Conservation (phyloP, 345 rosid genomes). For the Streptanthus diversifolius region DNA sequence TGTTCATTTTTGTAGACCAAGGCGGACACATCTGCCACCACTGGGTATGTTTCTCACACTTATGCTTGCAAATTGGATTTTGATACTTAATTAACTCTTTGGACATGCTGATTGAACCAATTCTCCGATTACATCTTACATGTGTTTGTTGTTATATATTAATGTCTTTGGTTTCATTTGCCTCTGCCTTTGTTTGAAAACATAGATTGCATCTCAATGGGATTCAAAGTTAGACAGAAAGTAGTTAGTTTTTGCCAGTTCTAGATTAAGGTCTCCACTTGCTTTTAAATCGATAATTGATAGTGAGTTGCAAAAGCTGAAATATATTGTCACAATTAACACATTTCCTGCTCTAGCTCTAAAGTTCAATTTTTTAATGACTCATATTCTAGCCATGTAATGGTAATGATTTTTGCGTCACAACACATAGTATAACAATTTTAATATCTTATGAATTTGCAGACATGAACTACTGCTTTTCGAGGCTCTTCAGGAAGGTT, state of each 20-base stretch:
- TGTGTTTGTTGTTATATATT: too few relatives aligned
- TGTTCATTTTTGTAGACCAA: slow-evolving; percentile 49
- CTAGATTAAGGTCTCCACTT: neutral
- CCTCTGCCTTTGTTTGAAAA: neutral
- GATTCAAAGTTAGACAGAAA: neutral
- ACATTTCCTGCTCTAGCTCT: neutral
- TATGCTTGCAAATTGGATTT: neutral
- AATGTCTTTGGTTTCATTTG: too few relatives aligned
- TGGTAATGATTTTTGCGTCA: neutral
- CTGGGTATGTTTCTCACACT: slow-evolving; percentile 53
- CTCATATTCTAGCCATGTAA: neutral
- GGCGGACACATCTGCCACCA: slow-evolving; percentile 48
- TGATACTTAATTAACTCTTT: neutral
- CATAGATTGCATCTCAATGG: neutral
- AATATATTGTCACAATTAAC: neutral
- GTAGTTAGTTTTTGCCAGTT: neutral
- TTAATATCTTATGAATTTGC: slow-evolving; percentile 5
- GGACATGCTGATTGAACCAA: neutral
- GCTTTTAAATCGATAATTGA: neutral
- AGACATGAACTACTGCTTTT: slow-evolving; percentile 88
- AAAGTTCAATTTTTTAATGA: neutral
- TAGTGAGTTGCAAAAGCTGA: neutral
- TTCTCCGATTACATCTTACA: too few relatives aligned
- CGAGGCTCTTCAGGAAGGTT: slow-evolving; percentile 88
- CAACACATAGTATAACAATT: neutral